phyloP scores from a whole-genome alignment of 805 yeast species.

The Sugiyamaella americana region DNA sequence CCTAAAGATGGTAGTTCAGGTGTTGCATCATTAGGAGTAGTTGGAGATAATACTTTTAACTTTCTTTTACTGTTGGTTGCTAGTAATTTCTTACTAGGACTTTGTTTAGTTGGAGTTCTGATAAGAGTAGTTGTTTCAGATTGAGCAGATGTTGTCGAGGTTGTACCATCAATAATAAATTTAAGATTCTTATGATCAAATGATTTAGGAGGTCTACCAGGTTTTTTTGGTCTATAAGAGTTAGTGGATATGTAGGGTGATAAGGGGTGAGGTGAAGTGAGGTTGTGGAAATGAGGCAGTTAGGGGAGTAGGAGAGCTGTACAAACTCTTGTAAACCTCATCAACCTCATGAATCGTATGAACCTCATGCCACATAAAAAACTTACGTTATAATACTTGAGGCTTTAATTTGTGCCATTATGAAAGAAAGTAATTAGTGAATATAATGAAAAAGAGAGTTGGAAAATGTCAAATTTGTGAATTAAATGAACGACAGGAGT shows the following conservation, averaged over 20 bases:
- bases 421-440: neutral
- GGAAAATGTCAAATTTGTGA: no score
- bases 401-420: no score
- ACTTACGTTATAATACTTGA: no score
- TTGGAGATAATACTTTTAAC: neutral
- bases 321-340: no score
- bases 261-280: no score
- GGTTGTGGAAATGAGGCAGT: no score
- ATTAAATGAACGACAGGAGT: no score
- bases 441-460: neutral
- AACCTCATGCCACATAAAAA: no score
- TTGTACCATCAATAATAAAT: conserved; percentile 1
- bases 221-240: conserved; percentile 1
- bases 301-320: no score
- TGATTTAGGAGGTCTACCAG: neutral
- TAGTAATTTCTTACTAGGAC: neutral
- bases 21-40: neutral
- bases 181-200: neutral
- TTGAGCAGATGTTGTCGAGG: conserved; percentile 1
- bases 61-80: neutral
- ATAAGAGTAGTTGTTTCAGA: neutral
- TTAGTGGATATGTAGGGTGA: no score
- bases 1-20: conserved; percentile 10
- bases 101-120: conserved; percentile 2
- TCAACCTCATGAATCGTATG: no score